Percentiles rank a stretch among this genome's conserved stretches.
Conservation (phyloP, 208 protist genomes). For the Crithidia expoeki region DNA sequence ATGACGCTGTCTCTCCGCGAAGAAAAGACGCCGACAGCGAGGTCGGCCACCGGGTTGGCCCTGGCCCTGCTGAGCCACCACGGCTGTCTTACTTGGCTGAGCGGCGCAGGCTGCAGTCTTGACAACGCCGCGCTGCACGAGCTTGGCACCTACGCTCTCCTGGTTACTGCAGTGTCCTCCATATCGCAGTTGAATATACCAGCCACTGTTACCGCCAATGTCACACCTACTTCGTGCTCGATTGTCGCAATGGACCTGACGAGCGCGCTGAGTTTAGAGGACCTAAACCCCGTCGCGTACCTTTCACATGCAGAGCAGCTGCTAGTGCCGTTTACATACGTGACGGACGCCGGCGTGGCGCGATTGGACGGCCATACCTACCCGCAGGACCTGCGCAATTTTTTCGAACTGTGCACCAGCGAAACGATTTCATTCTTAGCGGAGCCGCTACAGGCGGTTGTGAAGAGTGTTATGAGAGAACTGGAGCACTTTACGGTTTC, state of each 20-base stretch:
- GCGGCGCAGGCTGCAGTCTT: conserved; percentile 42
- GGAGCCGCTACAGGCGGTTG: not conserved
- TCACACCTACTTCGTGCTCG: conserved; percentile 11
- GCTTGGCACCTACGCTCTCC: conserved; percentile 43
- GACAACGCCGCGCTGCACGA: conserved; percentile 42
- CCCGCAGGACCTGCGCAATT: conserved; percentile 16
- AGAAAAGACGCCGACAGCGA: not conserved
- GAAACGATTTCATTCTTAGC: not conserved
- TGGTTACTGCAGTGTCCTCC: conserved; percentile 28
- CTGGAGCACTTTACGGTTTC: conserved; percentile 11
- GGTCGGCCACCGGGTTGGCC: conserved; percentile 34
- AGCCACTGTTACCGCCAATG: not conserved
- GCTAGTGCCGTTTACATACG: conserved; percentile 47
- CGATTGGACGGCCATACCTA: conserved; percentile 45
- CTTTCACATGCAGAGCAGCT: conserved; percentile 52
- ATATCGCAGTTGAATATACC: not conserved
- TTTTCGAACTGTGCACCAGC: conserved; percentile 12
- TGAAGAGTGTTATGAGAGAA: conserved; percentile 3
- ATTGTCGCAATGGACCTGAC: conserved; percentile 56
- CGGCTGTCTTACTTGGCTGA: conserved; percentile 35
- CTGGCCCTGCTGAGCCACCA: conserved; percentile 34
- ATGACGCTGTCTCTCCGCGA: conserved; percentile 17
- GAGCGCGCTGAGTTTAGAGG: conserved; percentile 37
- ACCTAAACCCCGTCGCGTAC: conserved; percentile 46
- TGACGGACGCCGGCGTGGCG: conserved; percentile 38